Evolutionary conservation across 108 stramenopile genomes (phyloP), one percentile per base, ranked within the genome.

Genomic region (Pinguiococcus pyrenoidosus): DNA sequence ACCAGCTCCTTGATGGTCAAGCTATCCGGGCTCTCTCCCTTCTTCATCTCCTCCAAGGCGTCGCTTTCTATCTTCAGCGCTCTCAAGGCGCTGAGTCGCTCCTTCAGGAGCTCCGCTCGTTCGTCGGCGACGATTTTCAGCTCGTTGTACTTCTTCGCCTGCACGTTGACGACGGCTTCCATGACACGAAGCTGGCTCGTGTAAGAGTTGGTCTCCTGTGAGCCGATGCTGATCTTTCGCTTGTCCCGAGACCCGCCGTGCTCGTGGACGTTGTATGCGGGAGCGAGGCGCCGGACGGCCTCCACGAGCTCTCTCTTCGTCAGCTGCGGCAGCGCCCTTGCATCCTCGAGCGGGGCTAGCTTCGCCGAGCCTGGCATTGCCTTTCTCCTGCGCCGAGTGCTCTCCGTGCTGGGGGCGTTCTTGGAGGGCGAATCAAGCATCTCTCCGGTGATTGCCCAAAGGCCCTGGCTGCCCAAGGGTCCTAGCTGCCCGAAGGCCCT

Each of bases 81-180:
- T 23, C 39, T 34, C 0, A 78, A 63, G 42, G 69, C 70, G 45
- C 78, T 67, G 22, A 53, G 53, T 18, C 44, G 50, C 32, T 54
- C 29, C 45, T 72, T 58, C 1, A 76, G 54, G 51, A 69, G 71
- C 39, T 51, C 44, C 33, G 67, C 62, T 21, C 75, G 51, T 28
- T 51, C 54, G 48, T 78, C 73, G 12, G 64, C 67, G 49, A 45
- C 49, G 0, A 62, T 43, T 48, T 73, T 69, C n/a, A 73, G 63
- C 32, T 80, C 79, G 46, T 80, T 80, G 56, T 53, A 78, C 38
- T 74, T 74, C 13, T 70, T 45, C 20, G 77, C 77, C 17, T 25
- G 30, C 22, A 42, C 44, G 10, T 42, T 50, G 24, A 63, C 56
- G 8, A 58, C 62, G 17, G 29, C 41, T 45, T 63, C 62, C 39